Evolutionary conservation across 1,284 basidiomycete genomes (phyloP), one percentile per base, ranked within the genome.

Genomic region (Cutaneotrichosporon sp.): DNA sequence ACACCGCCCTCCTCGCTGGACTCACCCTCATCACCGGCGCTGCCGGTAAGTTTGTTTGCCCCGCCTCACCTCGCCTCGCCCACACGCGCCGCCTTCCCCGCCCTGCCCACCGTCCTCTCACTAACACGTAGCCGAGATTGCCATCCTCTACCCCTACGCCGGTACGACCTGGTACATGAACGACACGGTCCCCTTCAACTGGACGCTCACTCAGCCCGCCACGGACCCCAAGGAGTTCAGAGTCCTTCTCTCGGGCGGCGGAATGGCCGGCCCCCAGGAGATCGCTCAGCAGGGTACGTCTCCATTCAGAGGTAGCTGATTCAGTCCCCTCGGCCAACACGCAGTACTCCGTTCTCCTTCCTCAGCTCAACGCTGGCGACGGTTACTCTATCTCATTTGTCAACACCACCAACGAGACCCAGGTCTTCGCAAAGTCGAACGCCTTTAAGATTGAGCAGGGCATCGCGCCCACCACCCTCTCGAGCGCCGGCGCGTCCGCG

Each of bases 381-480:
- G 79, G 77, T 56, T 86, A 84, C 73, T 70, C 75, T 49, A 81
- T 86, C 42, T 72, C 75, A 63, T 82, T 85, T 61, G 80, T 83
- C 60, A 84, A 83, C 73, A 78, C 82, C 18, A 71, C 73, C 46
- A 83, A 85, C 75, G 56, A 66, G 51, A 68, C 72, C 11, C 78
- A 84, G 61, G 73, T 84, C 36, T 82, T 79, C 62, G 84, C 84
- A 9, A 76, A 72, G 46, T 82, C 81, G 68, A 66, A 80, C 36
- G 60, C 73, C 22, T 85, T 86, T 76, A 74, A 79, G 64, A 76
- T 81, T 53, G 70, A 69, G 40, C 65, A 67, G 36, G 79, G 79
- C 14, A 65, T 50, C 26, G 66, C 64, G 18, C 59, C 68, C n/a
- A 67, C 67, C 50, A 62, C 67, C 6, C 49, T 58, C 58, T 36